Conservation (phyloP, 2,329 filamentous ascomycete genomes). For the Ophiostoma ulmi region DNA sequence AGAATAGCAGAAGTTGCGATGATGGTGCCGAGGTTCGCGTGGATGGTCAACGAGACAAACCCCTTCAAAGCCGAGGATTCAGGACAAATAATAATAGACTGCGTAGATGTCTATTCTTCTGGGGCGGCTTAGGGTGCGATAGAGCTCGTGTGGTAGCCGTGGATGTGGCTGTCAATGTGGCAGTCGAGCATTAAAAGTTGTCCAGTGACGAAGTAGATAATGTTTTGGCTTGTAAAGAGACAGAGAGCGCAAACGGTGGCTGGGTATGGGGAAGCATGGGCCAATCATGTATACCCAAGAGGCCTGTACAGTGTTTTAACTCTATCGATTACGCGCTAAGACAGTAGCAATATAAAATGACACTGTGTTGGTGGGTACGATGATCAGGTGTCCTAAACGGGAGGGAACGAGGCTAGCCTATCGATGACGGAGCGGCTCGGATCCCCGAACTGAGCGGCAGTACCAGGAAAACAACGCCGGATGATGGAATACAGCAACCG, state of each 20-base stretch:
- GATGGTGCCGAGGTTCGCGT: neutral
- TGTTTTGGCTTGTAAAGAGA: neutral
- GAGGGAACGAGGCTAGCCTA: neutral
- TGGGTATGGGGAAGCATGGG: neutral
- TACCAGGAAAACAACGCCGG: neutral
- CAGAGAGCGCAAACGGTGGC: neutral
- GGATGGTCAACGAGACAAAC: neutral
- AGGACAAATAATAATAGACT: neutral
- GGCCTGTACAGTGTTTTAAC: neutral
- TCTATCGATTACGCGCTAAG: neutral
- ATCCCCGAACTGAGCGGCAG: neutral
- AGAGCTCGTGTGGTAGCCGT: neutral
- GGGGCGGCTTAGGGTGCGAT: neutral
- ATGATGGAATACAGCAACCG: too few relatives aligned
- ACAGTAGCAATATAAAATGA: neutral
- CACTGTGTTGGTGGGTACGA: neutral
- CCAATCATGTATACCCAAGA: neutral
- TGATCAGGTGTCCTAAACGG: neutral
- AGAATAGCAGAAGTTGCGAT: neutral
- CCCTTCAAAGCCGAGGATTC: neutral
- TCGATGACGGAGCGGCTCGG: neutral
- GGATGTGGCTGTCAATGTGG: neutral
- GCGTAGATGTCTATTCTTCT: neutral
- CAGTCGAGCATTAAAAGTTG: neutral
- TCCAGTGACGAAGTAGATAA: neutral